phyloP scores from a whole-genome alignment of 1,139 yeast genomes.

The Candida tetrigidarum region DNA sequence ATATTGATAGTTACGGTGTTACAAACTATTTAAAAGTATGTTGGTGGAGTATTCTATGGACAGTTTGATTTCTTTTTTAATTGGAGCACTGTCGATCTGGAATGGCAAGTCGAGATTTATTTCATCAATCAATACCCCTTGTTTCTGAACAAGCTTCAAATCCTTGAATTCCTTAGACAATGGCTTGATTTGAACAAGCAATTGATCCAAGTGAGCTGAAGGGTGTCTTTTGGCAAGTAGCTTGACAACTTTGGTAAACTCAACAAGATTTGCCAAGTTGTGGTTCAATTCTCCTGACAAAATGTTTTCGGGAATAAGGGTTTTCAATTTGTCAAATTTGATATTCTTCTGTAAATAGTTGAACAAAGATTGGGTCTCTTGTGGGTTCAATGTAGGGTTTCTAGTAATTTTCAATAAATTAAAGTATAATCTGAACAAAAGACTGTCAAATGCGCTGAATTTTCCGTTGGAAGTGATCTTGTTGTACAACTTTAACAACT shows the following conservation, averaged over 20 bases:
- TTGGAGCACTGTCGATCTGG: conserved; percentile 15
- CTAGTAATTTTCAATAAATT: conserved; percentile 31
- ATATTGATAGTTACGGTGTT: conserved; percentile 1
- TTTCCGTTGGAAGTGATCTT: conserved; percentile 24
- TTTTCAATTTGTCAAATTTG: conserved; percentile 29
- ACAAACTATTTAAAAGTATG: conserved; percentile 17
- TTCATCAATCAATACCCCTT: conserved; percentile 20
- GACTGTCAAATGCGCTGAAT: conserved; percentile 23
- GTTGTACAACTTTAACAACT: conserved; percentile 30
- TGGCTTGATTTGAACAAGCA: conserved; percentile 12
- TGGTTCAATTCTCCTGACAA: conserved; percentile 28
- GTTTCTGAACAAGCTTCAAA: conserved; percentile 18
- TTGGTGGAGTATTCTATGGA: conserved; percentile 22
- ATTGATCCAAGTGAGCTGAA: conserved; percentile 12
- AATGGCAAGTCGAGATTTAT: conserved; percentile 16
- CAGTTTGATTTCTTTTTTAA: conserved; percentile 18
- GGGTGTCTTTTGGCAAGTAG: conserved; percentile 13
- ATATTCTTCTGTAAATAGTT: conserved; percentile 38
- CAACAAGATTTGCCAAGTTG: conserved; percentile 27
- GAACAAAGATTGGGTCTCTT: conserved; percentile 30
- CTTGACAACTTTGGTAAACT: conserved; percentile 28
- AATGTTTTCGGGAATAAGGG: conserved; percentile 15
- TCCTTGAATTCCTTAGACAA: conserved; percentile 20
- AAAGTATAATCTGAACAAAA: conserved; percentile 29
- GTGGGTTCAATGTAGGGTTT: conserved; percentile 20